phyloP scores from a whole-genome alignment of 1,284 basidiomycete genomes.

The Earliella scabrosa region DNA sequence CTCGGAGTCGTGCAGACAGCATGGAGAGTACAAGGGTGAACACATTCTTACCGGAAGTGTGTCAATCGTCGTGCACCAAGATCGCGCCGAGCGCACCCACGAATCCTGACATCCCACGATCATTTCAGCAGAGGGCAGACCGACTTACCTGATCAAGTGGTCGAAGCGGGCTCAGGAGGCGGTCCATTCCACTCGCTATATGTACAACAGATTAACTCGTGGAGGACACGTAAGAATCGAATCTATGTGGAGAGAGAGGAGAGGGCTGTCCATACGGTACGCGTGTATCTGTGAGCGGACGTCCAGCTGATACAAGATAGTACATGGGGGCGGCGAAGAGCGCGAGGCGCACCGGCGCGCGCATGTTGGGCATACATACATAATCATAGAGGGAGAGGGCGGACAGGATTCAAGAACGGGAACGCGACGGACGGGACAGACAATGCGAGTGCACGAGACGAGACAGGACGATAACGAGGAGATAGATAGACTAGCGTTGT shows the following conservation, averaged over 20 bases:
- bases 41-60: too few relatives aligned
- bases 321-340: conserved; percentile 1
- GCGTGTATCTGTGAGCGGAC: conserved; percentile 15
- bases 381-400: conserved; percentile 13
- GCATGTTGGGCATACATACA: conserved; percentile 16
- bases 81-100: not conserved
- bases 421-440: conserved; percentile 6
- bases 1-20: too few relatives aligned
- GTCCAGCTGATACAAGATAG: conserved; percentile 14
- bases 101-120: too few relatives aligned
- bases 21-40: too few relatives aligned
- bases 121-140: too few relatives aligned
- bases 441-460: conserved; percentile 16
- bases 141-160: too few relatives aligned
- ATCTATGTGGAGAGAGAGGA: too few relatives aligned
- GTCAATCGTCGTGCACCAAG: not conserved
- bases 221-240: not conserved
- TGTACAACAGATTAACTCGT: conserved; percentile 9
- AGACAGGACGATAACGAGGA: conserved; percentile 9
- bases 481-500: conserved; percentile 4
- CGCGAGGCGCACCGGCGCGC: not conserved
- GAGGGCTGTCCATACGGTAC: conserved; percentile 17
- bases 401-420: conserved; percentile 4
- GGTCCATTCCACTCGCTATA: not conserved
- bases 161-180: too few relatives aligned